Evolutionary conservation across 2,329 filamentous ascomycete species (phyloP), one percentile per base, ranked within the genome.

Genomic region (Cordyceps militaris): DNA sequence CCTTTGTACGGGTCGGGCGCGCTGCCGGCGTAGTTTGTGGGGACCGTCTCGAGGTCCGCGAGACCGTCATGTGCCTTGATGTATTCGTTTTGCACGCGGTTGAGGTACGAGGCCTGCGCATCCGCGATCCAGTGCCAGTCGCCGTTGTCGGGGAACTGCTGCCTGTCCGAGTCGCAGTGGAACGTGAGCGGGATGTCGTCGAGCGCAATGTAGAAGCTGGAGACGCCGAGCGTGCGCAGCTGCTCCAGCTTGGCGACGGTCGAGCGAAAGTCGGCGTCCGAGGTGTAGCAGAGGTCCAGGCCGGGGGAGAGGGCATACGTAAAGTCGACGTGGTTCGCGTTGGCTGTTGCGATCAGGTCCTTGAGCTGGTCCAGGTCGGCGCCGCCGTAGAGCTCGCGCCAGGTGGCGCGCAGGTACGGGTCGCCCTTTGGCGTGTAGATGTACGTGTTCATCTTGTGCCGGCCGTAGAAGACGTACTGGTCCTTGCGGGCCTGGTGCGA

Each of bases 371-470:
- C 59, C 13, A 62, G 61, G 16, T 58, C 59, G 4, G 46, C 26
- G 1, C 54, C 59, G 16, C 36, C 57, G 42, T 62, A 62, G 13
- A 59, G 46, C n/a, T 59, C 42, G 16, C 61, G 59, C 61, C 61
- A 62, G 2, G 52, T 30, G 28, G 40, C 53, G 16, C 58, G 58
- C 4, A 59, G 58, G 14, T 53, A 51, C 8, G 47, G 30, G 14
- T 61, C 60, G 32, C 46, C 51, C 51, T 61, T 61, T 30, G 60
- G 60, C 4, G 60, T 61, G 55, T 61, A 61, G 50, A 61, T 42
- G 51, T 61, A 61, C 6, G 60, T 60, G 55, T 61, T 59, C 49
- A 62, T 59, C 50, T 62, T 62, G 50, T 58, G 61, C 42, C 51
- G 38, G n/a, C 59, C 61, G 46, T 62, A 60, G 26, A 62, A 58